Evolutionary conservation across 1,284 basidiomycete genomes (phyloP).

Genomic region (Ustilago tritici): DNA sequence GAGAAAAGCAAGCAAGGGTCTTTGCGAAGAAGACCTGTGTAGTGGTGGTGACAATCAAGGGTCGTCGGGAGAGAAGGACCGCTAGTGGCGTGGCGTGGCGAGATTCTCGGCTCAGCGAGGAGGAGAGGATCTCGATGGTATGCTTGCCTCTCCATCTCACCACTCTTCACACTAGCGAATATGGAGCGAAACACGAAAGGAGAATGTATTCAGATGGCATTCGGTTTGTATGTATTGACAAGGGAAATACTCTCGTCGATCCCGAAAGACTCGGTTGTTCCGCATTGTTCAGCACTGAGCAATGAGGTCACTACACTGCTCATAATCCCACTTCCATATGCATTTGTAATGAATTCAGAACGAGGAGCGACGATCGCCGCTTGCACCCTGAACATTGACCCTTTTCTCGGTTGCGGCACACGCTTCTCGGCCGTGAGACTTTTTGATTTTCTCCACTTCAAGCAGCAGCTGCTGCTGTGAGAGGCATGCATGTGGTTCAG

Average conservation of each 20-base stretch:
- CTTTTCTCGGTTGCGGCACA: neutral
- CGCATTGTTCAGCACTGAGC: neutral
- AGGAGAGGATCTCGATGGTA: neutral
- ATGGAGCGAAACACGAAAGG: neutral
- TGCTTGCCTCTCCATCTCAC: neutral
- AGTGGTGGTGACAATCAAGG: slow-evolving; percentile 3
- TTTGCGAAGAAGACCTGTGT: slow-evolving; percentile 7
- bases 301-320: slow-evolving; percentile 3
- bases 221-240: neutral
- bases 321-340: neutral
- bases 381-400: neutral
- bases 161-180: neutral
- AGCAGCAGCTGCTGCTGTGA: neutral
- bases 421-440: slow-evolving; percentile 1
- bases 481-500: neutral
- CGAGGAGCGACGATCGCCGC: neutral
- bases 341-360: neutral
- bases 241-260: slow-evolving; percentile 4
- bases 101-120: neutral
- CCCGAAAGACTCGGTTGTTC: slow-evolving; percentile 3
- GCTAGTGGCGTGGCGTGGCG: neutral
- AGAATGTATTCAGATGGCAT: neutral
- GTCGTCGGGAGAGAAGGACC: neutral
- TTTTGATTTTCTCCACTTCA: neutral
- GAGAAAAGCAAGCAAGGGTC: neutral